These are phyloP conservation scores for Annulohypoxylon bovei DNA, from an alignment of 495 filamentous ascomycete genomes.

Conservation along the genomic window DNA sequence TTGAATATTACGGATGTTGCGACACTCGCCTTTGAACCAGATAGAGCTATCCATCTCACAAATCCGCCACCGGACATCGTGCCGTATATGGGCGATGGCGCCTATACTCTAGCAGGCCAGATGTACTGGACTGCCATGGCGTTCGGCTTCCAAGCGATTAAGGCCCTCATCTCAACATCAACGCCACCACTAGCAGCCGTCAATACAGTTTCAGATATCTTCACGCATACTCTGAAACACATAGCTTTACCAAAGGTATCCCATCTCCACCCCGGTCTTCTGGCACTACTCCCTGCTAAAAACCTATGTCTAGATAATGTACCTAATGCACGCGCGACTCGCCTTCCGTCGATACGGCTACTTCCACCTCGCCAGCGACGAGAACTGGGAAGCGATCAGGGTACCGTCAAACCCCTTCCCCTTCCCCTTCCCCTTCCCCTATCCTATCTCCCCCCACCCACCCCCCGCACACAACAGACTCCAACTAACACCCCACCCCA, in stretches of 20 bases:
- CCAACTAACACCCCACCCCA: not conserved
- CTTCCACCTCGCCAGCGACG: slow-evolving; percentile 4
- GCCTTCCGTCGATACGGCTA: slow-evolving; percentile 28
- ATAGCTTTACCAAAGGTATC: slow-evolving; percentile 13
- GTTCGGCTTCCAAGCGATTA: slow-evolving; percentile 32
- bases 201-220: slow-evolving; percentile 6
- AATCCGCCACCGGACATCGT: slow-evolving; percentile 31
- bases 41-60: slow-evolving; percentile 28
- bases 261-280: not conserved
- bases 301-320: slow-evolving; percentile 17
- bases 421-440: not conserved
- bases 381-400: slow-evolving; percentile 17
- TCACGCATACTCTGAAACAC: slow-evolving; percentile 15
- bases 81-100: slow-evolving; percentile 19
- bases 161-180: slow-evolving; percentile 11
- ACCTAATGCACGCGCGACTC: slow-evolving; percentile 29
- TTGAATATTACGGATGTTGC: not conserved
- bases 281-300: not conserved
- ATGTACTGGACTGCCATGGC: slow-evolving; percentile 33
- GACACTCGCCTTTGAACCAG: slow-evolving; percentile 19
- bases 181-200: slow-evolving; percentile 30
- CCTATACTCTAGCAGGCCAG: slow-evolving; percentile 32
- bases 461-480: no score
- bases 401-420: not conserved
- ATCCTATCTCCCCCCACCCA: not conserved